phyloP scores from a whole-genome alignment of 2,329 filamentous ascomycete species.

The Didymella sp. region DNA sequence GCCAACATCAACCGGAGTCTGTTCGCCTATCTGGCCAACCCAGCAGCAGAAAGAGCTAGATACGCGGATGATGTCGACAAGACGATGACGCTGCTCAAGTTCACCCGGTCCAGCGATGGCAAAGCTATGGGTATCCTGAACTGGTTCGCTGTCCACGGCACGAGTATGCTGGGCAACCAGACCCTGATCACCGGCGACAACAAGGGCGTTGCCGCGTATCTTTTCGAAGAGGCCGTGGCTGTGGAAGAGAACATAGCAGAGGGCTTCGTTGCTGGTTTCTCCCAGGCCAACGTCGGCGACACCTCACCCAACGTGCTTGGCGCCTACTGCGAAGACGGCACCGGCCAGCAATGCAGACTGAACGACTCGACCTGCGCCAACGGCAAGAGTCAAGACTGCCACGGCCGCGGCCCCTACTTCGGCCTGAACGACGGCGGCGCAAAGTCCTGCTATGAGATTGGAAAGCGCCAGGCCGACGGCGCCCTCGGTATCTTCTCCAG shows the following conservation, averaged over 20 bases:
- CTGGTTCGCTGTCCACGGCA: conserved; percentile 93
- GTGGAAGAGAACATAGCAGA: conserved; percentile 58
- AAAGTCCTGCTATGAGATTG: conserved; percentile 78
- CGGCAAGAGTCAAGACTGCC: conserved; percentile 73
- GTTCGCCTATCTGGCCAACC: conserved; percentile 87
- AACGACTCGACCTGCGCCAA: conserved; percentile 82
- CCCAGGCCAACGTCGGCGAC: conserved; percentile 89
- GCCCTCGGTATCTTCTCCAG: conserved; percentile 66
- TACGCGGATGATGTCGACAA: conserved; percentile 77
- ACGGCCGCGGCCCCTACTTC: conserved; percentile 76
- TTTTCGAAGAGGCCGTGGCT: conserved; percentile 75
- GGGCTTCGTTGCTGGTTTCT: conserved; percentile 88
- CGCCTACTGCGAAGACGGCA: conserved; percentile 87
- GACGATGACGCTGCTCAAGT: conserved; percentile 78
- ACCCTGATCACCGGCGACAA: conserved; percentile 93
- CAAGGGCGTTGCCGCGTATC: conserved; percentile 87
- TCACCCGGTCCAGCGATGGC: conserved; percentile 74
- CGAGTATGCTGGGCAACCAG: conserved; percentile 89
- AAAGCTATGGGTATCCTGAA: conserved; percentile 83
- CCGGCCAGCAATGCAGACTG: conserved; percentile 70
- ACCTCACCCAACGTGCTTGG: conserved; percentile 88
- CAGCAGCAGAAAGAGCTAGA: conserved; percentile 72
- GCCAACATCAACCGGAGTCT: conserved; percentile 90
- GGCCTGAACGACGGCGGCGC: conserved; percentile 68
- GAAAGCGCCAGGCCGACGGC: conserved; percentile 71